Conservation (phyloP, 2,329 filamentous ascomycete species). For the Rasamsonia emersonii region DNA sequence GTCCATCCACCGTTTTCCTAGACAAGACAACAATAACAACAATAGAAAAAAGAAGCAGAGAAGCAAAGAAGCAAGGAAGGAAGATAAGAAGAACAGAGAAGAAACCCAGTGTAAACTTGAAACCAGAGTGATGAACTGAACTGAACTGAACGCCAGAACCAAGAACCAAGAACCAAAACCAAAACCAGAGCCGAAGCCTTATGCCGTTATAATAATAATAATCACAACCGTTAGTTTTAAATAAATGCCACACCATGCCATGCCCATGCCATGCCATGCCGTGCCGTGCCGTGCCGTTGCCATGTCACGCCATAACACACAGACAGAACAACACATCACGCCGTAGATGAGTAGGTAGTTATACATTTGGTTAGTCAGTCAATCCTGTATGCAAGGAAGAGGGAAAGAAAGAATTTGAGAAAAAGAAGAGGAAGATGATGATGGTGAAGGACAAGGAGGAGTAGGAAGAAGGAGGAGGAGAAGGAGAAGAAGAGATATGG, state of each 20-base stretch:
- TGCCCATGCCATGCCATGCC: background rate
- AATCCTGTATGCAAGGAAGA: slow-evolving; percentile 5
- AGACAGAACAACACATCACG: background rate
- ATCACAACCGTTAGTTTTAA: too few species aligned
- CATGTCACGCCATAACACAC: background rate
- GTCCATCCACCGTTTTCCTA: too few species aligned
- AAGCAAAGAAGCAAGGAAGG: slow-evolving; percentile 1
- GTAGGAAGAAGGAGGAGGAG: slow-evolving; percentile 4
- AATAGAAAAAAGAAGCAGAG: slow-evolving; percentile 5
- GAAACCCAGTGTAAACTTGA: too few species aligned
- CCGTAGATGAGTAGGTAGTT: background rate
- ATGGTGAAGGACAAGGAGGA: slow-evolving; percentile 13
- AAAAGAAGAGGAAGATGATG: slow-evolving; percentile 13
- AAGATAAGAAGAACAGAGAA: slow-evolving; percentile 8
- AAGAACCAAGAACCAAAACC: too few species aligned
- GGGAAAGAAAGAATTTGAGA: slow-evolving; percentile 2
- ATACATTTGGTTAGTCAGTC: too few species aligned
- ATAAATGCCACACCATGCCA: too few species aligned
- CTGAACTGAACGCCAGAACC: too few species aligned
- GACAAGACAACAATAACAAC: slow-evolving; percentile 3
- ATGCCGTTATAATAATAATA: too few species aligned
- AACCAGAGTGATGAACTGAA: too few species aligned
- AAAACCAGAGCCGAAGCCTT: too few species aligned
- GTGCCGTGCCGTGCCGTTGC: background rate
- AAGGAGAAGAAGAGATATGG: slow-evolving; percentile 4